Evolutionary conservation across 352 stramenopile species (phyloP).

Genomic region (Halophytophthora batemanensis): DNA sequence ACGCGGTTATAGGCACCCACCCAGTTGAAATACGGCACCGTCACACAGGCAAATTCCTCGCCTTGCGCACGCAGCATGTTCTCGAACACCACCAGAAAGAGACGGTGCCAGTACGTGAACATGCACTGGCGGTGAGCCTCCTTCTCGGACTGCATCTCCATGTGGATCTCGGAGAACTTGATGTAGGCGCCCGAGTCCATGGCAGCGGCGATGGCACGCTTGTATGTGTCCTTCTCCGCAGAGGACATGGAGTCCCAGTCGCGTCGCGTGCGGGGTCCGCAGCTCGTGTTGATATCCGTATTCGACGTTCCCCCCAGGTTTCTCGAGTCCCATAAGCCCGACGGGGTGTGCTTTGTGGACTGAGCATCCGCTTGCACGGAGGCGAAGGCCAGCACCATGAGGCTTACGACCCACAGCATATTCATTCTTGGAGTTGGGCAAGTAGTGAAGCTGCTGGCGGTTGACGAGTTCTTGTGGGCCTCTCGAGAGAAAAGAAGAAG

Average conservation of each 20-base stretch:
- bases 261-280: constrained; percentile 42
- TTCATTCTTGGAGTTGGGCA: too few species aligned
- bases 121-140: constrained; percentile 63
- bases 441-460: too few species aligned
- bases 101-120: constrained; percentile 82
- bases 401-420: too few species aligned
- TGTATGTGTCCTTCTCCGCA: constrained; percentile 43
- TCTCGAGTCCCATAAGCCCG: constrained; percentile 6
- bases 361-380: too few species aligned
- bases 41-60: constrained; percentile 55
- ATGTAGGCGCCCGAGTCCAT: constrained; percentile 59
- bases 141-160: constrained; percentile 47
- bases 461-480: too few species aligned
- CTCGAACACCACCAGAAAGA: constrained; percentile 65
- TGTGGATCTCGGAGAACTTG: constrained; percentile 66
- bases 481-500: too few species aligned
- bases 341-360: too few species aligned
- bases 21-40: constrained; percentile 81
- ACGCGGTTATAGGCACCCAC: constrained; percentile 44
- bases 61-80: constrained; percentile 78
- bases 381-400: too few species aligned
- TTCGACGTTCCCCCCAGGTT: not conserved
- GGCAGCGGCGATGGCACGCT: constrained; percentile 33
- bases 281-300: constrained; percentile 9
- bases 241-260: constrained; percentile 45